phyloP scores from a whole-genome alignment of 1,139 yeast genomes.

The Sporopachydermia cereana region DNA sequence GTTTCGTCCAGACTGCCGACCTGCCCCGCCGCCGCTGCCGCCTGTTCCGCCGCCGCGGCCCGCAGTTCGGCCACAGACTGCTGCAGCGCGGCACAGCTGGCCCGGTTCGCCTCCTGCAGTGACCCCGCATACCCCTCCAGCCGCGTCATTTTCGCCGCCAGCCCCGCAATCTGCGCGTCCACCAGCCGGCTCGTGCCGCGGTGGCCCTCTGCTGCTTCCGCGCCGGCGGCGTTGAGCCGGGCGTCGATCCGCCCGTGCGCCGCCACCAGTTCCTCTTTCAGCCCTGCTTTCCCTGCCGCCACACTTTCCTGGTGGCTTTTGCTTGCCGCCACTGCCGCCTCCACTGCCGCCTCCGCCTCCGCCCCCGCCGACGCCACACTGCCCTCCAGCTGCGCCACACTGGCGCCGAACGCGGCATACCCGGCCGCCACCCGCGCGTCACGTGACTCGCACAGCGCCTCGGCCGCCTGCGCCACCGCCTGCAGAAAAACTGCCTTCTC shows the following conservation, averaged over 20 bases:
- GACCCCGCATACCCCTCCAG: not conserved
- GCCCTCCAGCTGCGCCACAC: not conserved
- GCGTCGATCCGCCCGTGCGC: constrained; percentile 3
- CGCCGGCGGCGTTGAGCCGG: not conserved
- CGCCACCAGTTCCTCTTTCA: constrained; percentile 2
- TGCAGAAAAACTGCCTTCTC: not conserved
- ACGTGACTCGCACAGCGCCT: not conserved
- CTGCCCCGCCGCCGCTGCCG: not conserved
- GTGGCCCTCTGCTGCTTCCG: not conserved
- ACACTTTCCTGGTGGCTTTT: not conserved
- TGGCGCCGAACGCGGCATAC: not conserved
- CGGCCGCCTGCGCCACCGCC: not conserved
- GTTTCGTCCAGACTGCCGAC: not conserved
- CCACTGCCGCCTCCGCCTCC: not conserved
- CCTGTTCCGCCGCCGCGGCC: not conserved
- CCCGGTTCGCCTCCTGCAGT: not conserved
- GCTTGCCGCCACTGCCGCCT: not conserved
- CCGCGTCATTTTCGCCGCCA: not conserved
- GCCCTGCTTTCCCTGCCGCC: not conserved
- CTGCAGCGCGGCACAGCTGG: not conserved
- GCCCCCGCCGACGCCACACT: not conserved
- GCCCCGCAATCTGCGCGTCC: not conserved
- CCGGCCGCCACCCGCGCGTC: not conserved
- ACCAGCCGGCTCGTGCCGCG: not conserved
- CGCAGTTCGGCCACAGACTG: not conserved